These are phyloP conservation scores for Clitocybe nebularis DNA, from an alignment of 1,284 basidiomycete species.

Conservation along the genomic window DNA sequence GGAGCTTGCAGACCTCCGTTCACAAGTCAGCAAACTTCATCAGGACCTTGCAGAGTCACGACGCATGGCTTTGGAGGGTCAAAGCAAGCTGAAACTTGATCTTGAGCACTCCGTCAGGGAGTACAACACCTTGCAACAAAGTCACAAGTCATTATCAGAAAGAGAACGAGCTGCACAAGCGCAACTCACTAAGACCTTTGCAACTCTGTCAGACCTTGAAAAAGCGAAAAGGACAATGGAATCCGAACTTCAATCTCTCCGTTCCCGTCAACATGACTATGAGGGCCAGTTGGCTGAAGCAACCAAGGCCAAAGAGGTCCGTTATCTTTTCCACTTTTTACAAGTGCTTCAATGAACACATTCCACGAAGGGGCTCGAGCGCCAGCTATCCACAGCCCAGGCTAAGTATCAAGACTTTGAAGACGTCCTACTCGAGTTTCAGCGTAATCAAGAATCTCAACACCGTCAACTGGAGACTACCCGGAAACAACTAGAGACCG, in stretches of 20 bases:
- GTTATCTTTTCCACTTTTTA: constrained; percentile 16
- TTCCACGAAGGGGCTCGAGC: constrained; percentile 60
- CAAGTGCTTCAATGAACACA: constrained; percentile 4
- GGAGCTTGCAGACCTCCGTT: constrained; percentile 76
- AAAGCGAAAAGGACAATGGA: constrained; percentile 69
- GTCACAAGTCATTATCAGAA: constrained; percentile 62
- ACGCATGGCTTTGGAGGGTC: constrained; percentile 52
- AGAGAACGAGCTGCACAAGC: constrained; percentile 51
- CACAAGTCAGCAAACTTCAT: constrained; percentile 58
- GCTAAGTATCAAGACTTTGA: constrained; percentile 83
- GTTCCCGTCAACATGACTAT: constrained; percentile 68
- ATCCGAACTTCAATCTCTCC: constrained; percentile 70
- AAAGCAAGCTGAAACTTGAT: constrained; percentile 68
- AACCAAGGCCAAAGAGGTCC: constrained; percentile 69
- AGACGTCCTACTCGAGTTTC: constrained; percentile 79
- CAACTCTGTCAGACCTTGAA: constrained; percentile 59
- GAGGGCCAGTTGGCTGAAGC: constrained; percentile 67
- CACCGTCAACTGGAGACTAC: constrained; percentile 68
- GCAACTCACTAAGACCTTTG: constrained; percentile 50
- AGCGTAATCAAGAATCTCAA: constrained; percentile 76
- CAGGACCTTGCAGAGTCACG: constrained; percentile 59
- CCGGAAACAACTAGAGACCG: constrained; percentile 67
- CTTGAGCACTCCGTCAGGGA: constrained; percentile 59
- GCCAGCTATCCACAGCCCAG: constrained; percentile 69
- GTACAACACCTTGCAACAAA: constrained; percentile 50